Evolutionary conservation across 2,329 filamentous ascomycete genomes (phyloP), one percentile per base, ranked within the genome.

Genomic region (Orbilia ellipsospora): DNA sequence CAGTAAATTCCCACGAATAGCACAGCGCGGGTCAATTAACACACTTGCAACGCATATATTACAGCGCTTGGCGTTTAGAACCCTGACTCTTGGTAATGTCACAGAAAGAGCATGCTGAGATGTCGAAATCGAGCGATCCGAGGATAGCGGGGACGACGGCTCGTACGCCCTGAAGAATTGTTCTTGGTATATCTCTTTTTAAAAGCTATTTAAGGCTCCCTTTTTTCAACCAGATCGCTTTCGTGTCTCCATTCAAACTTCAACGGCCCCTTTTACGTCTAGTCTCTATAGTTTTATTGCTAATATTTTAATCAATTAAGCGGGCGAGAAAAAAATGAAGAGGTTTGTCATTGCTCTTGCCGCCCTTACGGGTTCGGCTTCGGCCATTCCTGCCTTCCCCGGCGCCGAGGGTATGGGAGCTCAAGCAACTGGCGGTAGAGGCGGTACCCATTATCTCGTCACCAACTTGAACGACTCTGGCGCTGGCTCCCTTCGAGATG

Each of bases 401-500:
- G 84, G 85, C 18, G 85, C 85, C 8, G 85, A 86, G 80, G 85
- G 85, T 10, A 85, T 86, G 74, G 85, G 85, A 12, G 82, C 82
- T 57, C 81, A 84, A 54, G 84, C 85, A 2, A 81, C 83, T 4
- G 85, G 85, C 28, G 85, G 85, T 6, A 82, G 84, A 48, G 82
- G 82, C 16, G 85, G 85, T 31, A 82, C 81, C 2, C 83, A 85
- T 23, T 86, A 86, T 78, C 82, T 85, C 52, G 85, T 87, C 8
- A 84, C 83, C 15, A 86, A 85, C 74, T 80, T 87, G 10, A 81
- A 84, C 62, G 85, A 86, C 77, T 82, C 82, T 1, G 85, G 85
- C 4, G 76, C 83, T 6, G 85, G 85, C 1, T 86, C 85, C 2
- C 83, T 87, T 8, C 84, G 85, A 26, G 85, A 87, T 78, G 85